Evolutionary conservation across 257 asterid species (phyloP).

Genomic region (Buddleja alternifolia): DNA sequence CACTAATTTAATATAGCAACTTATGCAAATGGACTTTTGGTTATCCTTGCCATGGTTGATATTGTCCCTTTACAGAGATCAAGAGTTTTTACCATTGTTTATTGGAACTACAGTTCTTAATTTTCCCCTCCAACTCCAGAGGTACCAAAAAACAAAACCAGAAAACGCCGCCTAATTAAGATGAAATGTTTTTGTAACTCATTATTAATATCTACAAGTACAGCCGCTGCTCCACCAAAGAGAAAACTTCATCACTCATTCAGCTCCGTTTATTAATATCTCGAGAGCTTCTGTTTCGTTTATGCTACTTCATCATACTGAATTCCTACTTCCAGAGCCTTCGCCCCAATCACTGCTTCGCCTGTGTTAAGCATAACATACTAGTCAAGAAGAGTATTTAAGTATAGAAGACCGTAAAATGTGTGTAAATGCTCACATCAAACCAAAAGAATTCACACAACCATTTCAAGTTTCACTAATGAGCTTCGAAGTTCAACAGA

Average conservation of each 20-base stretch:
- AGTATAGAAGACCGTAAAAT: background rate
- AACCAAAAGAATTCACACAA: background rate
- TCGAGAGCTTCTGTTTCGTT: background rate
- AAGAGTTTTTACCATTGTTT: conserved; percentile 21
- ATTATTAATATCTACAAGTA: conserved; percentile 45
- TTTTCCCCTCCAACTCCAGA: conserved; percentile 16
- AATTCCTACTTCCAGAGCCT: conserved; percentile 4
- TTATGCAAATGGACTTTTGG: too few relatives aligned
- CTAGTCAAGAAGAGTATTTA: background rate
- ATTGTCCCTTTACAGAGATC: background rate
- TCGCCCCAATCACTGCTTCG: conserved; percentile 41
- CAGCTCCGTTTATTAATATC: background rate
- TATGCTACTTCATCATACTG: background rate
- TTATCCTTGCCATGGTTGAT: too few relatives aligned
- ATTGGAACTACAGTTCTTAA: conserved; percentile 29
- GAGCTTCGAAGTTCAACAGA: background rate
- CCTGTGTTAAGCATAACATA: conserved; percentile 44
- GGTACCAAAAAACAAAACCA: background rate
- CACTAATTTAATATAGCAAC: too few relatives aligned
- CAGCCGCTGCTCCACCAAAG: conserved; percentile 31
- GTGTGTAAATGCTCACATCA: background rate
- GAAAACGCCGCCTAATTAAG: conserved; percentile 25
- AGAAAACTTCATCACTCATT: background rate
- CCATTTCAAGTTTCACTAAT: background rate
- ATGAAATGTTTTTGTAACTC: conserved; percentile 24